These are phyloP conservation scores for Lactarius indigo DNA, from an alignment of 768 basidiomycete genomes.

Conservation along the genomic window DNA sequence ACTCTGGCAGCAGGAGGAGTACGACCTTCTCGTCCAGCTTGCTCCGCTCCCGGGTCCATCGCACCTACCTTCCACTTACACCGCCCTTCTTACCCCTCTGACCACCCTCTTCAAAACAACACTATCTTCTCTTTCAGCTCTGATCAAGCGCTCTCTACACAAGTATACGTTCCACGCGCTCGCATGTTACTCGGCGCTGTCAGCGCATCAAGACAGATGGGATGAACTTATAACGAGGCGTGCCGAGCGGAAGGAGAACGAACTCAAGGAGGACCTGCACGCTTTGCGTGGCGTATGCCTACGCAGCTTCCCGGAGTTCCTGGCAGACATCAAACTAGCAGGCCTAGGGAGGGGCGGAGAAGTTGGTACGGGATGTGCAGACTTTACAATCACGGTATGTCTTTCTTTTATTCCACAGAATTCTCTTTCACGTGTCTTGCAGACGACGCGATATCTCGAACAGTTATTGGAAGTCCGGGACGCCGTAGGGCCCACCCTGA, in stretches of 20 bases:
- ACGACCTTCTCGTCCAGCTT: slow-evolving; percentile 59
- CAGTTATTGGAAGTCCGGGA: slow-evolving; percentile 64
- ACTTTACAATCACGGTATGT: slow-evolving; percentile 54
- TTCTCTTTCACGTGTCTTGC: not conserved
- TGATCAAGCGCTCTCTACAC: slow-evolving; percentile 75
- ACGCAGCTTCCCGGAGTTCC: slow-evolving; percentile 79
- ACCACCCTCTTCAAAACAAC: slow-evolving; percentile 63
- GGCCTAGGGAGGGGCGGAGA: slow-evolving; percentile 55
- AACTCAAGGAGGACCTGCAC: slow-evolving; percentile 66
- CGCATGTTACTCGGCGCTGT: slow-evolving; percentile 59
- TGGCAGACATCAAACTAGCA: slow-evolving; percentile 73
- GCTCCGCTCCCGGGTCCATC: slow-evolving; percentile 53
- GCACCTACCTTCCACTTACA: slow-evolving; percentile 55
- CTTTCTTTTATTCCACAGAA: not conserved
- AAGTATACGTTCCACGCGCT: slow-evolving; percentile 79
- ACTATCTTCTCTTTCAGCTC: slow-evolving; percentile 54
- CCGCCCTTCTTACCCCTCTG: slow-evolving; percentile 60
- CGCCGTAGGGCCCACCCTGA: slow-evolving; percentile 62
- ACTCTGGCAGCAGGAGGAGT: slow-evolving; percentile 52
- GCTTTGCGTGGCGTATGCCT: slow-evolving; percentile 65
- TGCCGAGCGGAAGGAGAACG: slow-evolving; percentile 48
- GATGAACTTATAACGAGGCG: slow-evolving; percentile 58
- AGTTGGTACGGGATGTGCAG: slow-evolving; percentile 59
- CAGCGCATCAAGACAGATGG: slow-evolving; percentile 58
- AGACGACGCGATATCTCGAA: slow-evolving; percentile 70